Evolutionary conservation across 371 early-diverging fungal species (phyloP).

Genomic region (Nematocida homosporus): DNA sequence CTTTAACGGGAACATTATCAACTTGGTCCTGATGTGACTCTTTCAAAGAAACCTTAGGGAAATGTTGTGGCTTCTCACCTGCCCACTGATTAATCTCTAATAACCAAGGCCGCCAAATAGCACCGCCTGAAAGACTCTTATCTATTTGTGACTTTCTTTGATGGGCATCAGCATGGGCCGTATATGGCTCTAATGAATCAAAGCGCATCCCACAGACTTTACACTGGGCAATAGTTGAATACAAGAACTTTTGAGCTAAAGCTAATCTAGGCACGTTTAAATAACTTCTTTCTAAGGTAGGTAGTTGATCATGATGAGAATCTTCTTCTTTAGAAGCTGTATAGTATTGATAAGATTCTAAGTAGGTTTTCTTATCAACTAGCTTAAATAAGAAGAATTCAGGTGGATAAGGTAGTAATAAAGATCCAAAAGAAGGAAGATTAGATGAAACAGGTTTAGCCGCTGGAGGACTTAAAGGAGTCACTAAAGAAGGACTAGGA

Average conservation of each 20-base stretch:
- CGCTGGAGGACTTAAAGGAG: not conserved
- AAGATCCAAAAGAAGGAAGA: not conserved
- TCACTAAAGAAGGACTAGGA: too few relatives aligned
- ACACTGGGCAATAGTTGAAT: constrained; percentile 34
- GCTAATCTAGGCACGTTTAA: constrained; percentile 6
- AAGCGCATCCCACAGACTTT: constrained; percentile 55
- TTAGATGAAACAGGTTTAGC: not conserved
- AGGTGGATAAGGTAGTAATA: constrained; percentile 34
- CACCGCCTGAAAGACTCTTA: not conserved
- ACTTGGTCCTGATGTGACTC: not conserved
- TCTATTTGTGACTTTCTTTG: constrained; percentile 32
- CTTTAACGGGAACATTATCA: constrained; percentile 48
- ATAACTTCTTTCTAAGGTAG: constrained; percentile 22
- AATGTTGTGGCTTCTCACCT: not conserved
- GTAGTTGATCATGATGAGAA: not conserved
- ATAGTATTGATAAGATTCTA: constrained; percentile 23
- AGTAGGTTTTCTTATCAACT: constrained; percentile 19
- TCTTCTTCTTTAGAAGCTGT: not conserved
- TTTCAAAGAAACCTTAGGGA: constrained; percentile 15
- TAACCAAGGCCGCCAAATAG: constrained; percentile 33
- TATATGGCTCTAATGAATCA: constrained; percentile 3
- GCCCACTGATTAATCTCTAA: constrained; percentile 1
- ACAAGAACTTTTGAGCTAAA: constrained; percentile 22
- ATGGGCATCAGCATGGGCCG: constrained; percentile 34
- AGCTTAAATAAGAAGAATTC: constrained; percentile 45